Conservation (phyloP, 1,139 yeast species). For the Hemisphaericaspora xylanilytica region DNA sequence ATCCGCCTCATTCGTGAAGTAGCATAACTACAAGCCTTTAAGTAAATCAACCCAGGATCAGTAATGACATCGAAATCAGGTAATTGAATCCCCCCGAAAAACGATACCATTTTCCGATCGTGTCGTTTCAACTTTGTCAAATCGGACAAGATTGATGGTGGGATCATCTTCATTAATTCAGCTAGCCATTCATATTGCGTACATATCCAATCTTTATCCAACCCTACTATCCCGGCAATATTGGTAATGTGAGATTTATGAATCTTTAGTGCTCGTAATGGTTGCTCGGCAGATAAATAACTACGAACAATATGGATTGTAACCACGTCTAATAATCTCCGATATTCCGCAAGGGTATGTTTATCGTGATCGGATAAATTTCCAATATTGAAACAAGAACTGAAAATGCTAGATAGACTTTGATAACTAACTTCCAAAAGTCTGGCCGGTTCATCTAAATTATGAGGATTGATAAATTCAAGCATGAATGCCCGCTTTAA, state of each 20-base stretch:
- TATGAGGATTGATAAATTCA: slow-evolving; percentile 35
- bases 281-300: slow-evolving; percentile 58
- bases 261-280: slow-evolving; percentile 58
- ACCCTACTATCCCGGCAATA: slow-evolving; percentile 20
- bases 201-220: slow-evolving; percentile 38
- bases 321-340: slow-evolving; percentile 55
- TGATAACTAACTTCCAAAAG: slow-evolving; percentile 36
- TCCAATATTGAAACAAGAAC: slow-evolving; percentile 13
- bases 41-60: slow-evolving; percentile 28
- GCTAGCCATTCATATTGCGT: slow-evolving; percentile 56
- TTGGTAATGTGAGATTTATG: slow-evolving; percentile 62
- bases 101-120: slow-evolving; percentile 14
- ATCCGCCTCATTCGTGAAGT: slow-evolving; percentile 13
- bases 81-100: slow-evolving; percentile 37
- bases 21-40: slow-evolving; percentile 22
- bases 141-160: slow-evolving; percentile 40
- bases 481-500: slow-evolving; percentile 37
- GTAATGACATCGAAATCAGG: slow-evolving; percentile 25
- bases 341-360: slow-evolving; percentile 28
- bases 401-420: slow-evolving; percentile 26
- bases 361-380: slow-evolving; percentile 29
- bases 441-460: slow-evolving; percentile 31
- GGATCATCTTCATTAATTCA: slow-evolving; percentile 47
- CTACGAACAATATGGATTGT: slow-evolving; percentile 65
- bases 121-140: slow-evolving; percentile 13